phyloP scores from a whole-genome alignment of 768 basidiomycete genomes.

The Boletus rubescentipes region DNA sequence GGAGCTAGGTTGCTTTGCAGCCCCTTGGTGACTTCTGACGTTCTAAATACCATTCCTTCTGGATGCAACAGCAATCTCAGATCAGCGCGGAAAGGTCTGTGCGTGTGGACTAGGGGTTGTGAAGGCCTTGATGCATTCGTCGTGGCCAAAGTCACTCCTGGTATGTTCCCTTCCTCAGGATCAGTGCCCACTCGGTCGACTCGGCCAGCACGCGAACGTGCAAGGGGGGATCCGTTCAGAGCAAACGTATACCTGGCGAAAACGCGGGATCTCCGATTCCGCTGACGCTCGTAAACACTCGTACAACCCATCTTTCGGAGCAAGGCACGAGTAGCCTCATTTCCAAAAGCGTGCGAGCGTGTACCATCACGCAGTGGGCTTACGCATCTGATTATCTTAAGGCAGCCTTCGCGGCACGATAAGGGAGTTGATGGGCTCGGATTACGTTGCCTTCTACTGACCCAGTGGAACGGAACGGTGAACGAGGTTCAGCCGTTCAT shows the following conservation, averaged over 20 bases:
- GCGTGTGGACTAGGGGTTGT: not conserved
- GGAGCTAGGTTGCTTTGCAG: slow-evolving; percentile 9
- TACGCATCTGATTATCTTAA: slow-evolving; percentile 15
- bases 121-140: not conserved
- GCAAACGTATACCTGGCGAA: not conserved
- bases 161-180: not conserved
- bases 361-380: not conserved
- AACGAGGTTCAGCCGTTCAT: slow-evolving; percentile 9
- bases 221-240: slow-evolving; percentile 3
- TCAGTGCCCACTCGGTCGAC: not conserved
- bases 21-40: slow-evolving; percentile 13
- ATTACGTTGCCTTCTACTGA: slow-evolving; percentile 4
- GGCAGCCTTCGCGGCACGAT: slow-evolving; percentile 9
- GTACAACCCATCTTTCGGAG: slow-evolving; percentile 7
- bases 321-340: slow-evolving; percentile 12
- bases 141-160: not conserved
- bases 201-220: slow-evolving; percentile 1
- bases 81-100: slow-evolving; percentile 11
- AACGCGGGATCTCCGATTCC: slow-evolving; percentile 6
- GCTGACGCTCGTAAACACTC: slow-evolving; percentile 11
- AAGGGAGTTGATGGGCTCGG: slow-evolving; percentile 9
- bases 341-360: slow-evolving; percentile 14
- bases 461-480: slow-evolving; percentile 16
- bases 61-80: slow-evolving; percentile 18
- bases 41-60: slow-evolving; percentile 6